Evolutionary conservation across 2,329 filamentous ascomycete genomes (phyloP).

Genomic region (Lachnum nothofagi): DNA sequence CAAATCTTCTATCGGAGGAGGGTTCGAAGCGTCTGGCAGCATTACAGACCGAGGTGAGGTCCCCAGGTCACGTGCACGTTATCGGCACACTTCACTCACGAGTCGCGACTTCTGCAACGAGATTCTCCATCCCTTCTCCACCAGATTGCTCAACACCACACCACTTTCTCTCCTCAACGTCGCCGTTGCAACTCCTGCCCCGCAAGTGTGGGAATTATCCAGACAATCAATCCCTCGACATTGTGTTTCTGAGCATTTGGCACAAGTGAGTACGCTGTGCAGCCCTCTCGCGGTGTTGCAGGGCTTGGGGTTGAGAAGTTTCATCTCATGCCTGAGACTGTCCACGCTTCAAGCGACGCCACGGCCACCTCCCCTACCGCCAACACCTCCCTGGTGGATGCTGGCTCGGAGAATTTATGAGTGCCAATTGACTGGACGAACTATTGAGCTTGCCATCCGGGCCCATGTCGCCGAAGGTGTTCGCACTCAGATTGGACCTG

Average conservation of each 20-base stretch:
- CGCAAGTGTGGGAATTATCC: too few species aligned
- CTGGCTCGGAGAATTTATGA: background rate
- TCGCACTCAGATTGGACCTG: conserved; percentile 7
- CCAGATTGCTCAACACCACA: background rate
- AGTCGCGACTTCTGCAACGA: background rate
- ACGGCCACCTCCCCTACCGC: too few species aligned
- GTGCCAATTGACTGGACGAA: conserved; percentile 13
- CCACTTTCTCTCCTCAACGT: too few species aligned
- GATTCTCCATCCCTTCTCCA: too few species aligned
- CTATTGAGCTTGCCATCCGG: background rate
- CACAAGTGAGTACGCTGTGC: background rate
- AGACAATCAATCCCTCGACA: background rate
- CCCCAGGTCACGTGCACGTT: background rate
- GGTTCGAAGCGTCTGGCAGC: background rate
- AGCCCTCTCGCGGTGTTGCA: conserved; percentile 3
- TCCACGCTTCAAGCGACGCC: conserved; percentile 24
- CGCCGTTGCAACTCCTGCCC: too few species aligned
- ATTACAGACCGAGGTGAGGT: background rate
- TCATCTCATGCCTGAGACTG: conserved; percentile 28
- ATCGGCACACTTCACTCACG: background rate
- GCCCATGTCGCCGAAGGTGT: background rate
- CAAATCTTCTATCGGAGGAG: background rate
- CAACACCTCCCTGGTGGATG: conserved; percentile 2
- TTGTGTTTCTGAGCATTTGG: background rate
- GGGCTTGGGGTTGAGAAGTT: conserved; percentile 21